Evolutionary conservation across 225 moss, liverwort and hornwort species (phyloP), one percentile per base, ranked within the genome.

Genomic region (Bryoerythrophyllum caledonicum): DNA sequence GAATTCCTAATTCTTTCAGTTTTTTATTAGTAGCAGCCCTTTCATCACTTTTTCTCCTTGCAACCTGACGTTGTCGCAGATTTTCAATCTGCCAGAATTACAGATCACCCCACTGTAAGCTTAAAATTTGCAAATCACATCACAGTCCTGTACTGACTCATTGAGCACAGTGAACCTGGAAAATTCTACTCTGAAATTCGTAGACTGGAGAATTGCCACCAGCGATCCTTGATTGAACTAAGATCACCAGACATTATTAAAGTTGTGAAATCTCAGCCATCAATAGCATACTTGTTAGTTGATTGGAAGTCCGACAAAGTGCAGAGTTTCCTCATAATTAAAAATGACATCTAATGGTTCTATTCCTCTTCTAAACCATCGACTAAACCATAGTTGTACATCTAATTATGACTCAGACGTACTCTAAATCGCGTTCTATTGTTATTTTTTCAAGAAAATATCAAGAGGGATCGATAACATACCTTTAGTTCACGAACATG

Each of bases 401-500:
- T 52, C 8, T 63, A 37, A 34, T 10, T 27, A 30, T 54, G 20
- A 68, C 8, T 7, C 55, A 10, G 8, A 37, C 3, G 38, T 38
- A 49, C 11, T 38, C 0, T 26, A 3, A 4, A 16, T 37, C 11
- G 14, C 0, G 21, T 60, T 17, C 6, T 38, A 19, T 3, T 20
- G 32, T 9, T 60, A 12, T 6, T 26, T 16, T 1, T 10, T 23
- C 60, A 1, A 48, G 20, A 1, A 0, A 59, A 12, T 20, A 32
- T 43, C 16, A 8, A 25, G 46, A 44, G 44, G 30, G 12, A 8
- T 1, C 13, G 12, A 15, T 51, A 49, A 60, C 8, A 70, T 75
- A 90, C 91, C 87, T 92, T 86, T 27, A 90, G 82, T 71, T 90
- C 91, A 49, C 82, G 87, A 23, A 90, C 89, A 43, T 84, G 76